phyloP scores from a whole-genome alignment of 1,139 yeast species.

The Hanseniaspora uvarum region DNA sequence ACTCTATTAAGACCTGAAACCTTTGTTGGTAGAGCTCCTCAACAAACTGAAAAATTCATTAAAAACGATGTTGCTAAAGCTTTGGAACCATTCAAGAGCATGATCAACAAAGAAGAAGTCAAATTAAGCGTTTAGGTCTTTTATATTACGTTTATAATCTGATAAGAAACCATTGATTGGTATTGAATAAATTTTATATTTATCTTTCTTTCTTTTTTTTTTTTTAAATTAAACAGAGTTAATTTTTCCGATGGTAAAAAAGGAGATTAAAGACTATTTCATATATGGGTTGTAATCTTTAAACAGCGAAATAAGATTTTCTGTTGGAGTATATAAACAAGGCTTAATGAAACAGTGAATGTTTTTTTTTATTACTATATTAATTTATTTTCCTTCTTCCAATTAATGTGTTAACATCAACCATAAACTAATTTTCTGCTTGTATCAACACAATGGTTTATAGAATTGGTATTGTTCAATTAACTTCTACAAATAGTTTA shows the following conservation, averaged over 20 bases:
- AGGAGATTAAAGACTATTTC: background rate
- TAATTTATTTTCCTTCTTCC: too few relatives aligned
- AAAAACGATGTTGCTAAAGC: conserved; percentile 77
- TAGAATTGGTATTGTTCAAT: conserved; percentile 74
- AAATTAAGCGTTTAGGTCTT: conserved; percentile 42
- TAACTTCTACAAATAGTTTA: conserved; percentile 63
- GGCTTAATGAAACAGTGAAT: too few relatives aligned
- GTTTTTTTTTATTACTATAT: too few relatives aligned
- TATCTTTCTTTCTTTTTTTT: too few relatives aligned
- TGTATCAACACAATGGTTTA: too few relatives aligned
- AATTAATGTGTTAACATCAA: too few relatives aligned
- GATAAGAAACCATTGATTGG: background rate
- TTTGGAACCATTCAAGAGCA: conserved; percentile 53
- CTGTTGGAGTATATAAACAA: too few relatives aligned
- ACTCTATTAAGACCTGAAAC: conserved; percentile 78
- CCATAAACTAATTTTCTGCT: too few relatives aligned
- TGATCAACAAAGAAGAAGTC: conserved; percentile 55
- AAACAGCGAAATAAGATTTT: background rate
- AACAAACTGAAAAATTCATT: conserved; percentile 91
- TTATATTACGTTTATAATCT: background rate
- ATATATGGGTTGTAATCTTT: too few relatives aligned
- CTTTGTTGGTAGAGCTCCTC: conserved; percentile 97
- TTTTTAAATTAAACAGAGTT: background rate
- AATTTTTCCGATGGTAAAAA: background rate
- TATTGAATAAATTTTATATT: background rate